Evolutionary conservation across 2,329 filamentous ascomycete genomes (phyloP).

Genomic region (Fusarium beomiforme): DNA sequence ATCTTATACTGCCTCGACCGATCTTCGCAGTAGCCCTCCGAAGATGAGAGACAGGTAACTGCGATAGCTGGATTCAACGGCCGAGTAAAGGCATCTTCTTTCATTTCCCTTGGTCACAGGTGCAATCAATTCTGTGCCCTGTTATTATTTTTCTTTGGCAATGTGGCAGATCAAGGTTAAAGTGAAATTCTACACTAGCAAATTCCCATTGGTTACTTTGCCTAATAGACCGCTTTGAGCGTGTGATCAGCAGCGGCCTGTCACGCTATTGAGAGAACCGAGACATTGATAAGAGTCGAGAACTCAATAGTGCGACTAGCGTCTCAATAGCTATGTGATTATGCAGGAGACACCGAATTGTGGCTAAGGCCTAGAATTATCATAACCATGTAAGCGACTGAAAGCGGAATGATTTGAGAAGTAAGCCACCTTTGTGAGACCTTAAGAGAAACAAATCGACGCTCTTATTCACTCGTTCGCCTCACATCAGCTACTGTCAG

Average conservation of each 20-base stretch:
- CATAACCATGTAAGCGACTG: neutral
- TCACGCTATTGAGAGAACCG: neutral
- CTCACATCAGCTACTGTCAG: neutral
- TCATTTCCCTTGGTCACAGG: too few species aligned
- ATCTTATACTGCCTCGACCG: too few species aligned
- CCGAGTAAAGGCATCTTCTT: too few species aligned
- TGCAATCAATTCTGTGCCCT: too few species aligned
- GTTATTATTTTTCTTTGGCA: too few species aligned
- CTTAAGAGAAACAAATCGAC: too few species aligned
- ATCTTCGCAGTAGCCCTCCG: too few species aligned
- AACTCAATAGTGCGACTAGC: neutral
- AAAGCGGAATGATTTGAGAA: accelerated
- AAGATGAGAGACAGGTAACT: too few species aligned
- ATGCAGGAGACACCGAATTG: neutral
- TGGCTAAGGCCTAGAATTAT: neutral
- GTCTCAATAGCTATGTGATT: neutral
- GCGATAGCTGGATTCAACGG: too few species aligned
- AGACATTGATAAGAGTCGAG: neutral
- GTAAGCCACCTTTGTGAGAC: too few species aligned
- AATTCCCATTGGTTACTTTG: neutral
- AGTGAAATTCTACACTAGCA: neutral
- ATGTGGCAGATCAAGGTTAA: neutral
- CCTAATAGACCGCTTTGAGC: neutral
- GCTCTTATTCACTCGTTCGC: too few species aligned
- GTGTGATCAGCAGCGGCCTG: neutral